These are phyloP conservation scores for Verbascum thapsus DNA, from an alignment of 257 asterid species.

Conservation along the genomic window DNA sequence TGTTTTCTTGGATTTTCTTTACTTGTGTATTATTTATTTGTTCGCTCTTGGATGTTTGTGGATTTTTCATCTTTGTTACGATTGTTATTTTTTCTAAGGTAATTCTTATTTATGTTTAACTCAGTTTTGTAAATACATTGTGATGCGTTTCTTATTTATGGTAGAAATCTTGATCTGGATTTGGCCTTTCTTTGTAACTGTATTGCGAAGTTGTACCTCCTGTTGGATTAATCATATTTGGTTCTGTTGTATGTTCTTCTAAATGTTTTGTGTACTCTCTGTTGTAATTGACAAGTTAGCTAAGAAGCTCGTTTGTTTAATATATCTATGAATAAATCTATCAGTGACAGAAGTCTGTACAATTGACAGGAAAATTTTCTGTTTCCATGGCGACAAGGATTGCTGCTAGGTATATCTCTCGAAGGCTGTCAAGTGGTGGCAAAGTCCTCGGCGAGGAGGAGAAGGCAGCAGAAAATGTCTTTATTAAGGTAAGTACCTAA, in stretches of 20 bases:
- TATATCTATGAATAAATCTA: not conserved
- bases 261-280: not conserved
- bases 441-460: constrained; percentile 88
- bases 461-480: constrained; percentile 97
- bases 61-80: no score
- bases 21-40: no score
- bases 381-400: constrained; percentile 69
- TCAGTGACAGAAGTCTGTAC: constrained; percentile 14
- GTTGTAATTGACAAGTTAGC: constrained; percentile 22
- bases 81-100: no score
- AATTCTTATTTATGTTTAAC: no score
- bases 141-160: not conserved
- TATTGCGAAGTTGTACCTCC: not conserved
- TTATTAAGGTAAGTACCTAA: constrained; percentile 66
- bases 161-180: no score
- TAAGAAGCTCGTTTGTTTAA: constrained; percentile 1
- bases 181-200: not conserved
- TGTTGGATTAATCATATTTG: not conserved
- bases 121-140: not conserved
- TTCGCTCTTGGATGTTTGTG: no score
- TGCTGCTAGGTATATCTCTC: constrained; percentile 66
- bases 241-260: not conserved
- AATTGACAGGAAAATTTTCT: constrained; percentile 39
- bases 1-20: not conserved
- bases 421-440: constrained; percentile 81